phyloP scores from a whole-genome alignment of 2,329 filamentous ascomycete genomes.

The Alternaria sp. region DNA sequence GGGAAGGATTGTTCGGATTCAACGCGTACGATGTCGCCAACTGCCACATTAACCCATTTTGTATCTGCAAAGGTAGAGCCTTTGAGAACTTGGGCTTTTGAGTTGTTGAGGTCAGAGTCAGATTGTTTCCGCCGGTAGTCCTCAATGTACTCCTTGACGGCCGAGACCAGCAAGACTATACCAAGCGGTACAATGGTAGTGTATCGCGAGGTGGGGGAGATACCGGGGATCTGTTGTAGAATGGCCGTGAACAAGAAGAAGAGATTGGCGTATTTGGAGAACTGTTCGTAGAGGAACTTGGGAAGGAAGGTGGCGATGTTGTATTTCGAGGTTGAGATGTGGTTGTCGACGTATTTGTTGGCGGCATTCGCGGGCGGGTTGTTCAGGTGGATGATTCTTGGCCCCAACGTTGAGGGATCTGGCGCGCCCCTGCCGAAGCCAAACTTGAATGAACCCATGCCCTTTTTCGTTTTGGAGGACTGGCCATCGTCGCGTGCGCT shows the following conservation, averaged over 20 bases:
- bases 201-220: conserved; percentile 94
- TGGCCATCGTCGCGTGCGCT: conserved; percentile 50
- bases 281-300: conserved; percentile 98
- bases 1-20: conserved; percentile 96
- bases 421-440: conserved; percentile 85
- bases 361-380: conserved; percentile 89
- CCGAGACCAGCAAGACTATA: conserved; percentile 92
- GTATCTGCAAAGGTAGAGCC: conserved; percentile 86
- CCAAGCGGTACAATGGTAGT: conserved; percentile 95
- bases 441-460: conserved; percentile 80
- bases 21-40: conserved; percentile 92
- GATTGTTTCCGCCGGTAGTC: conserved; percentile 90
- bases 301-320: conserved; percentile 91
- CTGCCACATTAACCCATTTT: conserved; percentile 91
- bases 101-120: conserved; percentile 87
- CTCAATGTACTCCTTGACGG: conserved; percentile 92
- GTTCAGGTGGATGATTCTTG: conserved; percentile 93
- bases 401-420: conserved; percentile 90
- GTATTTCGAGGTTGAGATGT: conserved; percentile 98
- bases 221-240: conserved; percentile 92
- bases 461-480: conserved; percentile 52
- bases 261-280: conserved; percentile 98
- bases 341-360: conserved; percentile 95
- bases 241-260: conserved; percentile 98
- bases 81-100: conserved; percentile 81